Evolutionary conservation across 495 filamentous ascomycete genomes (phyloP), one percentile per base, ranked within the genome.

Genomic region (Neurospora sp.): DNA sequence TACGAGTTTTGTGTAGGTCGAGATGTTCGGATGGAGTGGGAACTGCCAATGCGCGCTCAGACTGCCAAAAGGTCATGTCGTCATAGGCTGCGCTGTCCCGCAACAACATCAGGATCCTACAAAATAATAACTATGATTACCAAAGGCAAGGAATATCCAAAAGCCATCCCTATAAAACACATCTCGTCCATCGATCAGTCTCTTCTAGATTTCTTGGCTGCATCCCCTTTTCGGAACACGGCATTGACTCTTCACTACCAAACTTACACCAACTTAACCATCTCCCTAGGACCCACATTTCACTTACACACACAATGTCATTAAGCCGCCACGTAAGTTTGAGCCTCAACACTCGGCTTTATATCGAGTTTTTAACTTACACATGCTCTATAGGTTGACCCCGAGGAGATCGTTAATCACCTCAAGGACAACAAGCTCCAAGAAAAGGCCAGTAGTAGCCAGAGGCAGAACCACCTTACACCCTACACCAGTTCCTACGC

Each of bases 401-500:
- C 90, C 0, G 89, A 92, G 71, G 84, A 90, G 73, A 84, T 92
- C 71, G 82, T 92, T 69, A 75, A 84, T 35, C 82, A 80, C 31
- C 82, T 92, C 38, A 86, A 87, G 41, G 82, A 87, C 69, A 75
- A 80, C 9, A 74, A 81, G 35, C 74, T 85, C 8, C 82, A 84
- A 70, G 54, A 66, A 66, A 66, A 35, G 54, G 80, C 83, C 41
- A 85, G 39, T 37, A 16, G 39, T 14, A 31, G 35, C 31, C n/a
- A 59, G 11, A 59, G 23, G 5, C 48, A 59, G 23, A 59, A 86
- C 3, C 87, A 90, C 72, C 81, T 88, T 16, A 91, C 89, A 2
- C 88, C 90, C 7, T 92, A 92, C 77, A 86, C 86, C 2, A 88
- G 86, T 12, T 86, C 88, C 42, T 93, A 92, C 80, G 84, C 88